phyloP scores from a whole-genome alignment of 768 basidiomycete genomes.

The Suillus ampliporus region DNA sequence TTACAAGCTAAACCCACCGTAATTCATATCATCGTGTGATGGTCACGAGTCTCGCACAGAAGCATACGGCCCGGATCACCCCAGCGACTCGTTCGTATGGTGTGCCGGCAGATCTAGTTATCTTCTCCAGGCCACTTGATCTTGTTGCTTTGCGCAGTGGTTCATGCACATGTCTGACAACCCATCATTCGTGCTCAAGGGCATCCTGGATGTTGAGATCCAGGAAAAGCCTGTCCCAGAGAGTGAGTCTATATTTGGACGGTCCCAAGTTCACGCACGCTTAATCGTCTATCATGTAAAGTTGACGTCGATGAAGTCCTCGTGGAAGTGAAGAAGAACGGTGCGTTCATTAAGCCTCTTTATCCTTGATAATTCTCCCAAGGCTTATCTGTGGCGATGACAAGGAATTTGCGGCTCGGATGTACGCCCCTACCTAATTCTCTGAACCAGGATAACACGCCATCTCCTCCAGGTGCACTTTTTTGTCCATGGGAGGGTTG shows the following conservation, averaged over 20 bases:
- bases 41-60: not conserved
- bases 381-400: conserved; percentile 18
- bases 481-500: conserved; percentile 79
- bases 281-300: conserved; percentile 31
- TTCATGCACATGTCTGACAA: conserved; percentile 77
- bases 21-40: not conserved
- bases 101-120: not conserved
- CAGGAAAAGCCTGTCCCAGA: conserved; percentile 80
- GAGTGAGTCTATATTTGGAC: conserved; percentile 44
- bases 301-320: conserved; percentile 82
- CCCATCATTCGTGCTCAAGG: conserved; percentile 77
- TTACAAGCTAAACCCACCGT: no score
- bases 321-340: conserved; percentile 93
- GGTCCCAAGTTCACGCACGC: conserved; percentile 8
- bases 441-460: conserved; percentile 16
- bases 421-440: conserved; percentile 44
- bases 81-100: conserved; percentile 1
- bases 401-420: conserved; percentile 92
- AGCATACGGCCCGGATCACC: conserved; percentile 1
- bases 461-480: conserved; percentile 66
- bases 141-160: conserved; percentile 12
- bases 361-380: conserved; percentile 3
- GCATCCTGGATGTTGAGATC: conserved; percentile 67
- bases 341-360: conserved; percentile 42
- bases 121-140: conserved; percentile 13